Evolutionary conservation across 805 yeast species (phyloP), one percentile per base, ranked within the genome.

Genomic region (Martiniozyma abietophila): DNA sequence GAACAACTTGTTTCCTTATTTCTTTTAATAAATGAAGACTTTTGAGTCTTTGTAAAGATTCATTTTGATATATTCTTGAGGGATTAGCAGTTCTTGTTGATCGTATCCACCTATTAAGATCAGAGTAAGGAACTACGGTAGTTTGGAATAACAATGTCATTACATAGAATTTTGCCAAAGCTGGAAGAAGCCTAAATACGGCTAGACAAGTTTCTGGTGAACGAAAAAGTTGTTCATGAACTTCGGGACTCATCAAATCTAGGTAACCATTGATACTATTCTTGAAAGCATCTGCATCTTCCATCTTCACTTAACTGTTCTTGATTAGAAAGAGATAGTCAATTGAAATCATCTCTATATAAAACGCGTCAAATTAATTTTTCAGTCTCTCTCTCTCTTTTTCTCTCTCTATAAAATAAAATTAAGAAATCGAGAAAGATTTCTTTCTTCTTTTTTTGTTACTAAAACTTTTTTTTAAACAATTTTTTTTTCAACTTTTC

Each of bases 161-260:
- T 32, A 89, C 76, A 49, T 80, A 79, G 56, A 84, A 80, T 53
- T 89, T 88, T 19, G 96, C 95, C 44, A 92, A 58, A 17, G 88
- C 76, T 0, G 98, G 96, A 12, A 92, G 65, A 39, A 92, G 64
- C 43, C 98, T 67, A 54, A 79, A 88, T n/a, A 92, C 78, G 2
- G 98, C 94, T 30, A 92, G 65, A 53, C 96, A 86, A 36, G 98
- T 84, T 9, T 96, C 95, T 2, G 98, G 95, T 33, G 83, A 74
- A 47, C 75, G 78, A 58, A 82, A 92, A 16, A 92, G 67, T 50
- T 85, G 73, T 16, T 78, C 67, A 47, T 88, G 89, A n/a, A 85
- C 83, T 5, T 80, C 66, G 50, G 80, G 85, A 2, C 97, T 95
- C 5, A 92, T 73, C 14, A 83, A 85, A 52, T 86, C 96, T 40